These are phyloP conservation scores for Apocynum venetum DNA, from an alignment of 257 asterid genomes.

Conservation along the genomic window DNA sequence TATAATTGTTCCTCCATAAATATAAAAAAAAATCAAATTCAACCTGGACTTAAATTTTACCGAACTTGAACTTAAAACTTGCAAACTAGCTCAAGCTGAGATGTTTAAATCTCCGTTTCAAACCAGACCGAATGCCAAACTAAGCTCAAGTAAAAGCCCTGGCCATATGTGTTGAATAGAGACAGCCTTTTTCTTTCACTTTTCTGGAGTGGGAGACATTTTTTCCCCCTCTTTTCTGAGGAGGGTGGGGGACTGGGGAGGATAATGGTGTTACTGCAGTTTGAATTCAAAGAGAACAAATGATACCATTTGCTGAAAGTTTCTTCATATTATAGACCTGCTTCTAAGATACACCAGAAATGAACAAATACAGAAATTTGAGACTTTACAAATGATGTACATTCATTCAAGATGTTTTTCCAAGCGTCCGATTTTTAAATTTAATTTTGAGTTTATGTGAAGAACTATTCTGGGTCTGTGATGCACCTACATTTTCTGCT, in stretches of 20 bases:
- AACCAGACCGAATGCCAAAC: too few species aligned
- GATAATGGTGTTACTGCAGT: neutral
- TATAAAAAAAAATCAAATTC: too few species aligned
- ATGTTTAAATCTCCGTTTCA: too few species aligned
- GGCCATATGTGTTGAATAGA: too few species aligned
- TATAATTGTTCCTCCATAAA: too few species aligned
- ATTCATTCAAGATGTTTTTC: conserved; percentile 32
- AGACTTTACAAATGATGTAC: neutral
- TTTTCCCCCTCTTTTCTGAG: too few species aligned
- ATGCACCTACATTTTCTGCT: conserved; percentile 35
- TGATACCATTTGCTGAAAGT: neutral
- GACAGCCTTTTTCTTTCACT: too few species aligned
- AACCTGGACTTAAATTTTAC: too few species aligned
- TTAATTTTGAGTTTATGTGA: conserved; percentile 72
- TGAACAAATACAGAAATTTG: neutral
- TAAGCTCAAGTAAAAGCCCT: too few species aligned
- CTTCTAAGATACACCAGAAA: neutral
- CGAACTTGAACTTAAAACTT: too few species aligned
- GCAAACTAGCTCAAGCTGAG: too few species aligned
- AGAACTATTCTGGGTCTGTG: conserved; percentile 31
- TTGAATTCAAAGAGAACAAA: neutral
- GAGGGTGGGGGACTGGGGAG: neutral
- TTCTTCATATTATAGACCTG: neutral
- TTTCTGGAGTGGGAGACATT: too few species aligned
- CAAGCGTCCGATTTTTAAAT: conserved; percentile 64